These are phyloP conservation scores for Cornus suecica DNA, from an alignment of 148 eudicot genomes.

Conservation along the genomic window DNA sequence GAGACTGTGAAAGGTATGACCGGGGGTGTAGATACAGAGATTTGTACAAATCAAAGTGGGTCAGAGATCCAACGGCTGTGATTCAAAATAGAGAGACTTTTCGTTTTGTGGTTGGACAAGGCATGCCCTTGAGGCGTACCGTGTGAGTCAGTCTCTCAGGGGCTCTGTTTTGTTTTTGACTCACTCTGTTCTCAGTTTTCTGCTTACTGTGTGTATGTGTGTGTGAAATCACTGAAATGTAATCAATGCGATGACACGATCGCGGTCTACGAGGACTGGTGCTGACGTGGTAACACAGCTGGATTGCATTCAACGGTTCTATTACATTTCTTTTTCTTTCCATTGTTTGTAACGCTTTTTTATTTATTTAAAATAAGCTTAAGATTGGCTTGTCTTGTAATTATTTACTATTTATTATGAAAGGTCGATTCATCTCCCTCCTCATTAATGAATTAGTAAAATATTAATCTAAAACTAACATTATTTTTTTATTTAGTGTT, in stretches of 20 bases:
- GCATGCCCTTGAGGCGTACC: background rate
- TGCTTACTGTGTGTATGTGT: too few relatives aligned
- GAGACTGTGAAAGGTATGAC: background rate
- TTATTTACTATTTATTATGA: too few relatives aligned
- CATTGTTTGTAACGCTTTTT: background rate
- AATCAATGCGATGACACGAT: background rate
- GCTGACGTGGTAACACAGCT: background rate
- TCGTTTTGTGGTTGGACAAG: background rate
- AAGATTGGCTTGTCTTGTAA: background rate
- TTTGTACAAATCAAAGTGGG: background rate
- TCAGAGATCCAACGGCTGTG: slow-evolving; percentile 8
- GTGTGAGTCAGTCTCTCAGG: background rate
- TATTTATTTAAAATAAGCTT: too few relatives aligned
- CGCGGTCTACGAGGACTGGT: background rate
- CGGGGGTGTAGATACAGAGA: background rate
- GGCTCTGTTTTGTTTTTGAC: background rate
- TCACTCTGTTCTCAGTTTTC: background rate
- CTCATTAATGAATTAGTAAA: too few relatives aligned
- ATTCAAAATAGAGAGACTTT: background rate
- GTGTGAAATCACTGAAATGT: background rate
- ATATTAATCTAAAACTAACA: too few relatives aligned
- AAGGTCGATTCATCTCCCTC: too few relatives aligned
- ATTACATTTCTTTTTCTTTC: background rate
- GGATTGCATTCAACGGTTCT: background rate
- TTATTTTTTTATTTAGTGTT: too few relatives aligned